Percentiles rank a stretch among this genome's conserved stretches.
phyloP scores from a whole-genome alignment of 2,329 filamentous ascomycete species.

The Harringtonia lauricola region DNA sequence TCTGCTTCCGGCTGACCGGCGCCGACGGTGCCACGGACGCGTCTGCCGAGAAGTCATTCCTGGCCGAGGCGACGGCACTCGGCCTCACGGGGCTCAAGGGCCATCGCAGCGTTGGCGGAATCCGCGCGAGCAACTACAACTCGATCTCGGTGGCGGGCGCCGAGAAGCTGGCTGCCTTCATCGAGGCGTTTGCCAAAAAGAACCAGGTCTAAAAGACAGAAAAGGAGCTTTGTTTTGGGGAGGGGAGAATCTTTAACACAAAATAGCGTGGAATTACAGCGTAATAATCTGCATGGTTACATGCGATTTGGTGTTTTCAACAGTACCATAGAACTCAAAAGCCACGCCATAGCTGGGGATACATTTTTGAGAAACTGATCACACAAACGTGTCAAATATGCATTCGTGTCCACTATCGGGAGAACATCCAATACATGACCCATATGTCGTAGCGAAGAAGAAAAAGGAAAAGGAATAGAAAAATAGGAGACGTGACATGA shows the following conservation, averaged over 20 bases:
- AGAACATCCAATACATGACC: background rate
- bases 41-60: conserved; percentile 63
- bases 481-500: too few relatives aligned
- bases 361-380: too few relatives aligned
- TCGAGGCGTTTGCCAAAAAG: conserved; percentile 47
- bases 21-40: conserved; percentile 52
- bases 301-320: too few relatives aligned
- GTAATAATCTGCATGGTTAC: too few relatives aligned
- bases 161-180: conserved; percentile 55
- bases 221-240: too few relatives aligned
- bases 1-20: conserved; percentile 70
- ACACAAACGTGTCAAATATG: too few relatives aligned
- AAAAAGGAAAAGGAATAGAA: background rate
- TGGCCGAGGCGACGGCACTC: conserved; percentile 57
- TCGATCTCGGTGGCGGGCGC: conserved; percentile 59
- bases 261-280: too few relatives aligned
- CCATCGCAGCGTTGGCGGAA: conserved; percentile 76
- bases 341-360: too few relatives aligned
- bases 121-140: conserved; percentile 84
- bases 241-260: too few relatives aligned
- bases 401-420: too few relatives aligned
- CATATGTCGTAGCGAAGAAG: background rate
- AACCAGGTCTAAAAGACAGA: too few relatives aligned
- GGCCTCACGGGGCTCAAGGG: conserved; percentile 77
- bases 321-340: too few relatives aligned